phyloP scores from a whole-genome alignment of 2,329 filamentous ascomycete species.

The Scedosporium apiospermum region DNA sequence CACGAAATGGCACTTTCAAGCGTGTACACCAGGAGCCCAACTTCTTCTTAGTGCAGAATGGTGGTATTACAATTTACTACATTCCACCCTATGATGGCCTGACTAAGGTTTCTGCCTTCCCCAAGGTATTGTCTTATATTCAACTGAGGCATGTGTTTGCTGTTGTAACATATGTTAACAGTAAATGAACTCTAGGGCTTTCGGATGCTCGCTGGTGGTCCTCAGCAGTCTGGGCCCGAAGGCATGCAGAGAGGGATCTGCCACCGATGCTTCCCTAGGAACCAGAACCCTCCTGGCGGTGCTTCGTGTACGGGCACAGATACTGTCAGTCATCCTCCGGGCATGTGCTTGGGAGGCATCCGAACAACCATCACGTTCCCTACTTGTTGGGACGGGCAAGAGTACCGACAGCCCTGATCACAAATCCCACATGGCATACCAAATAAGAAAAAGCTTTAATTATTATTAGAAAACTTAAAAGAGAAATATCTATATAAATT shows the following conservation, averaged over 20 bases:
- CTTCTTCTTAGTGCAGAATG: slow-evolving; percentile 25
- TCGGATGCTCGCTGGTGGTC: slow-evolving; percentile 36
- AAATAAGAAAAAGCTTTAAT: no score
- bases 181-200: slow-evolving; percentile 34
- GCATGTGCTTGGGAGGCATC: slow-evolving; percentile 71
- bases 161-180: slow-evolving; percentile 12
- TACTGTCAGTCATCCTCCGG: slow-evolving; percentile 31
- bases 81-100: slow-evolving; percentile 13
- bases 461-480: no score
- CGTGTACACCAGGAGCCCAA: slow-evolving; percentile 27
- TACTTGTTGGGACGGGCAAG: slow-evolving; percentile 44
- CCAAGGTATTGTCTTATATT: slow-evolving; percentile 14
- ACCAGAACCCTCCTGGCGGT: slow-evolving; percentile 25
- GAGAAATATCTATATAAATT: no score
- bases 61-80: slow-evolving; percentile 25
- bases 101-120: background rate
- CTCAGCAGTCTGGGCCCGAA: slow-evolving; percentile 21
- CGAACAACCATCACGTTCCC: slow-evolving; percentile 78
- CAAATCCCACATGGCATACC: slow-evolving; percentile 40
- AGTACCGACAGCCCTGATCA: slow-evolving; percentile 38
- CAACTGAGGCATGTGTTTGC: slow-evolving; percentile 15
- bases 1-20: slow-evolving; percentile 30
- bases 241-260: slow-evolving; percentile 27
- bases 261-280: slow-evolving; percentile 23
- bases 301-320: slow-evolving; percentile 19